These are phyloP conservation scores for Pyrus hybrid DNA, from an alignment of 331 rosid species.

Conservation along the genomic window DNA sequence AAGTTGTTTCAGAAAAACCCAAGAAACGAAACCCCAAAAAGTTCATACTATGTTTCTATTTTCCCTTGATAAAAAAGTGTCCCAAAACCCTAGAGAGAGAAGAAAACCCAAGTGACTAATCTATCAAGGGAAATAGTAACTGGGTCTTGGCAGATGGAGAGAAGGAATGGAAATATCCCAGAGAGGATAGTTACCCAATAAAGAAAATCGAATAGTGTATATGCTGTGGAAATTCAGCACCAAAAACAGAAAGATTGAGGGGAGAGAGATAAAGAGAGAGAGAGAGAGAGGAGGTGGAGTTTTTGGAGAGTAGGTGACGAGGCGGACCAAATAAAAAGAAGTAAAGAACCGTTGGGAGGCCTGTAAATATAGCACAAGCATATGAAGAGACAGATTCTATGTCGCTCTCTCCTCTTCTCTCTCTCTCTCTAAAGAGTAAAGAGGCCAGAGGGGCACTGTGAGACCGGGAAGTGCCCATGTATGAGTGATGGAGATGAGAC, in stretches of 20 bases:
- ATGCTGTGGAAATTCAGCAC: not conserved
- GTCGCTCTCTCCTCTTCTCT: not conserved
- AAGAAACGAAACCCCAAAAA: not conserved
- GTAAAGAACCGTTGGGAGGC: conserved; percentile 36
- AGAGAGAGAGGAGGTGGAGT: not conserved
- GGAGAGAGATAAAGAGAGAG: not conserved
- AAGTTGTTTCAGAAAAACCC: not conserved
- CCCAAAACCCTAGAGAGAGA: conserved; percentile 9
- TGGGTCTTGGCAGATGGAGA: not conserved
- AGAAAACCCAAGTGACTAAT: not conserved
- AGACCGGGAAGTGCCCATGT: not conserved
- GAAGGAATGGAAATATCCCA: conserved; percentile 5
- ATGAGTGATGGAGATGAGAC: conserved; percentile 37
- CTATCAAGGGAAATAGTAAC: not conserved
- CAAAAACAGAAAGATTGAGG: not conserved
- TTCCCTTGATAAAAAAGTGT: not conserved
- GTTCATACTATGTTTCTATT: no score
- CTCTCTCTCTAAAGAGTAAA: not conserved
- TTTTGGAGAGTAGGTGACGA: conserved; percentile 40
- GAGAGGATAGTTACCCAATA: conserved; percentile 19
- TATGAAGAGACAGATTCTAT: conserved; percentile 8
- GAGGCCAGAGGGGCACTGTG: not conserved
- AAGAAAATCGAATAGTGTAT: not conserved
- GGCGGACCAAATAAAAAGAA: conserved; percentile 27
- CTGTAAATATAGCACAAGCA: conserved; percentile 26